Evolutionary conservation across 1,284 basidiomycete genomes (phyloP), one percentile per base, ranked within the genome.

Genomic region (Ganoderma meredithae): DNA sequence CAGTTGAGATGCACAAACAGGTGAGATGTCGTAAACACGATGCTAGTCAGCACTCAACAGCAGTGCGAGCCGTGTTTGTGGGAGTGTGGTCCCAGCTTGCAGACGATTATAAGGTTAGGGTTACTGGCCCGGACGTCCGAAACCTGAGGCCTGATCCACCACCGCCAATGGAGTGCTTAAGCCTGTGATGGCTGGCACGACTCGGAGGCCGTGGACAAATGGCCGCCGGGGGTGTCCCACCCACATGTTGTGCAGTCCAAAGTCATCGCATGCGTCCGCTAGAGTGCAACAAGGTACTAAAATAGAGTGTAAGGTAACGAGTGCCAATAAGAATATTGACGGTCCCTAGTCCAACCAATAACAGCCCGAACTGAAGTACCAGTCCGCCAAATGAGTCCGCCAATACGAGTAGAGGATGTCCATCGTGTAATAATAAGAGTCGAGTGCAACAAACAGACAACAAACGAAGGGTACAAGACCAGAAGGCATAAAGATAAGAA

Each of bases 401-500:
- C 17, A 27, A 22, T 55, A 17, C 44, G 44, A 47, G 19, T n/a
- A n/a, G 15, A 27, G 6, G 52, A 55, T 15, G 27, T 55, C 31
- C 13, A 15, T 31, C 6, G 22, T 53, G n/a, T 49, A 49, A 2
- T 10, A 41, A 25, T n/a, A n/a, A n/a, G n/a, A n/a, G n/a, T n/a
- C n/a, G n/a, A 22, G 47, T 49, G 25, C 47, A 52, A 64, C 49
- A 61, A 53, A 64, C 43, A 62, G n/a, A 47, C 56, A 64, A 43
- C 39, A n/a, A 41, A 47, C 25, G 44, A 36, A 61, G 62, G 36
- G 9, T 62, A 65, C 56, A 60, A 33, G 44, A 13, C 60, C 22
- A 9, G 22, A 25, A 49, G 63, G 66, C 59, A 68, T 70, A 70
- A 56, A n/a, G 22, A 62, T 63, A 65, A 13, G 52, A 52, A 71